Evolutionary conservation across 2,329 filamentous ascomycete species (phyloP).

Genomic region (Trichoderma koningii): DNA sequence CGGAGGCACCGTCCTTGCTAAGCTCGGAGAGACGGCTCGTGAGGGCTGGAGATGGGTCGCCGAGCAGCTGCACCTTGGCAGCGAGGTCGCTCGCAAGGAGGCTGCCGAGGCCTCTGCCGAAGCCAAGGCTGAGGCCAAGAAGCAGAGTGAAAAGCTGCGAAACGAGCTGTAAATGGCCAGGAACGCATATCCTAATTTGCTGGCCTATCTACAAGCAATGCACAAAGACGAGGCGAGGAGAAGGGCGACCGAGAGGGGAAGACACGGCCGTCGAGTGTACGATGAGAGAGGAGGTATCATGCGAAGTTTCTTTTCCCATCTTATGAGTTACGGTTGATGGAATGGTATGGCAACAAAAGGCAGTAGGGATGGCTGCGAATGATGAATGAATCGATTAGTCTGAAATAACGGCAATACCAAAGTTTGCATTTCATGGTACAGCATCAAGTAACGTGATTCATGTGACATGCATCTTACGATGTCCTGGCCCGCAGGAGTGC

Average conservation of each 20-base stretch:
- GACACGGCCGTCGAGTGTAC: neutral
- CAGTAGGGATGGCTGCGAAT: neutral
- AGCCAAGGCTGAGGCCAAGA: slow-evolving; percentile 37
- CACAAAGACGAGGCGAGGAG: neutral
- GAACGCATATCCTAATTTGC: neutral
- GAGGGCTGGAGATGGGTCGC: slow-evolving; percentile 55
- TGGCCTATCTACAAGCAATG: neutral
- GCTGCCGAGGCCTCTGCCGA: slow-evolving; percentile 41
- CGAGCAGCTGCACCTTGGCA: slow-evolving; percentile 51
- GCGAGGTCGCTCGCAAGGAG: slow-evolving; percentile 52
- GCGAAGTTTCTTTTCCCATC: neutral
- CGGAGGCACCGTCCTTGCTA: slow-evolving; percentile 65
- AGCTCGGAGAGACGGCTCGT: slow-evolving; percentile 55
- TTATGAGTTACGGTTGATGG: slow-evolving; percentile 1
- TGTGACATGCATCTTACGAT: too few species aligned
- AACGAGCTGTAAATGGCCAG: slow-evolving; percentile 50
- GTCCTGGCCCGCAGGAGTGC: too few species aligned
- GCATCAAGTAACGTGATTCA: too few species aligned
- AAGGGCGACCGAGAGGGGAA: neutral
- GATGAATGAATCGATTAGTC: slow-evolving; percentile 1
- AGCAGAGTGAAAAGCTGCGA: slow-evolving; percentile 42
- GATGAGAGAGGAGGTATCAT: slow-evolving; percentile 6
- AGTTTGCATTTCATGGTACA: neutral
- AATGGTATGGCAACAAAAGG: slow-evolving; percentile 10
- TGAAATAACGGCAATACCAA: slow-evolving; percentile 3